Evolutionary conservation across 2,329 filamentous ascomycete species (phyloP).

Genomic region (Fusarium tricinctum): DNA sequence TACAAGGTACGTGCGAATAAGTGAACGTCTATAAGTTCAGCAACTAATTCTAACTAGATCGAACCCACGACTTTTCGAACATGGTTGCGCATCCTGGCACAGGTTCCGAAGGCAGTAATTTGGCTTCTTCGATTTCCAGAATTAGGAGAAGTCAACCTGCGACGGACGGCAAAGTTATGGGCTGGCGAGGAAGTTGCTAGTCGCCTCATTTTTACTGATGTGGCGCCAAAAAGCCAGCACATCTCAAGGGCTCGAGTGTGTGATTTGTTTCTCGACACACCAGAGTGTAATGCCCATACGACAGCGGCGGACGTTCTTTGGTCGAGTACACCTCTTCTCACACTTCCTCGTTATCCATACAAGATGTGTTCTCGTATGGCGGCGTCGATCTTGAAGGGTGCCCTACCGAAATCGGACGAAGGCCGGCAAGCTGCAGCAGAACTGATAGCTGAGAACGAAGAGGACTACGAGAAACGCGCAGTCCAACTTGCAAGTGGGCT

Average conservation of each 20-base stretch:
- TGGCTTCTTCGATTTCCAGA: slow-evolving; percentile 99
- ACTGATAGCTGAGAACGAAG: slow-evolving; percentile 82
- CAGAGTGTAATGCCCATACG: slow-evolving; percentile 98
- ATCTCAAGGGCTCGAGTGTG: slow-evolving; percentile 92
- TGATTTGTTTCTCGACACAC: slow-evolving; percentile 95
- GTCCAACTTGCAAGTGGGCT: slow-evolving; percentile 75
- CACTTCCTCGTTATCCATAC: slow-evolving; percentile 90
- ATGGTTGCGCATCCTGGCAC: slow-evolving; percentile 91
- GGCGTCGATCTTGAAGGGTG: slow-evolving; percentile 91
- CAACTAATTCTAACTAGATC: slow-evolving; percentile 71
- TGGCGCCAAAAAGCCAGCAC: slow-evolving; percentile 93
- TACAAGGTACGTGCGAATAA: slow-evolving; percentile 80
- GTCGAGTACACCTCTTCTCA: slow-evolving; percentile 94
- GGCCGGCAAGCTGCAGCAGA: slow-evolving; percentile 78
- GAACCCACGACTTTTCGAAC: slow-evolving; percentile 96
- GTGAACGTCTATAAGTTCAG: neutral
- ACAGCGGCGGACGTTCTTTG: slow-evolving; percentile 96
- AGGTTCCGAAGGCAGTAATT: slow-evolving; percentile 87
- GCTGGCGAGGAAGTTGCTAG: slow-evolving; percentile 86
- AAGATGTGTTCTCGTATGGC: slow-evolving; percentile 99
- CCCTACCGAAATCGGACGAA: slow-evolving; percentile 79
- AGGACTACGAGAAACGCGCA: slow-evolving; percentile 86
- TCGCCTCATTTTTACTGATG: slow-evolving; percentile 94
- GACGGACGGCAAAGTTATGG: slow-evolving; percentile 84
- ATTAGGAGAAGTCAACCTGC: slow-evolving; percentile 87